A percentile compares a stretch with the other conserved stretches of the same genome.
These are phyloP conservation scores for Beauveria sp. DNA, from an alignment of 2,329 filamentous ascomycete species.

Conservation along the genomic window DNA sequence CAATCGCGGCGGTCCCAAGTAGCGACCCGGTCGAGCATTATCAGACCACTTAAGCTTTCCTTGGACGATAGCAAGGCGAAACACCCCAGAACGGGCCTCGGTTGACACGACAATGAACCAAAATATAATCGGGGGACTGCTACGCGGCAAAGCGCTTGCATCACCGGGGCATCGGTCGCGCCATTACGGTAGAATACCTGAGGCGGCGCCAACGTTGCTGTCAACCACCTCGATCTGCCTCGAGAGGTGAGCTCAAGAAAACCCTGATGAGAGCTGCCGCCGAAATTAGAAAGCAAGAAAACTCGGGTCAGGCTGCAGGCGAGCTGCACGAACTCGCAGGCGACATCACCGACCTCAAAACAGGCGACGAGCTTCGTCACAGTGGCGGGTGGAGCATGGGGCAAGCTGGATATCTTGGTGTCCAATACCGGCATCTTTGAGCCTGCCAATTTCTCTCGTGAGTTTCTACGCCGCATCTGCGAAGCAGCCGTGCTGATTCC, in stretches of 20 bases:
- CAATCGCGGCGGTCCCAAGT: no score
- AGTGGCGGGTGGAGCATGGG: conserved; percentile 43
- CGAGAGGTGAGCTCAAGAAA: not conserved
- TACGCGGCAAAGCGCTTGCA: conserved; percentile 69
- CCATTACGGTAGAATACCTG: conserved; percentile 73
- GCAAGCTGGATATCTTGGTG: conserved; percentile 40
- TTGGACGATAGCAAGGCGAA: no score
- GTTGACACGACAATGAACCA: not conserved
- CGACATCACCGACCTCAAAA: not conserved
- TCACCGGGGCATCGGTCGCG: conserved; percentile 81
- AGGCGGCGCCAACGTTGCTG: conserved; percentile 67
- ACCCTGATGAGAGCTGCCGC: not conserved
- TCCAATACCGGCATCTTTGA: conserved; percentile 58
- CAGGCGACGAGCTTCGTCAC: conserved; percentile 33
- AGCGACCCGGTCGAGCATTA: no score
- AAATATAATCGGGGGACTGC: conserved; percentile 34
- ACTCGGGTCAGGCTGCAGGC: not conserved
- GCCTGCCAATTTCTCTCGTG: conserved; percentile 22
- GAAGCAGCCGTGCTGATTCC: not conserved
- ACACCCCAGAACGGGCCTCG: no score
- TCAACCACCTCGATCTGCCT: conserved; percentile 63
- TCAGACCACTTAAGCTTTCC: no score
- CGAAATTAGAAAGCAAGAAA: not conserved
- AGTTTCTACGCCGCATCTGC: not conserved
- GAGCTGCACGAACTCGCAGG: not conserved